phyloP scores from a whole-genome alignment of 2,329 filamentous ascomycete species.

The Trichoderma endophyticum region DNA sequence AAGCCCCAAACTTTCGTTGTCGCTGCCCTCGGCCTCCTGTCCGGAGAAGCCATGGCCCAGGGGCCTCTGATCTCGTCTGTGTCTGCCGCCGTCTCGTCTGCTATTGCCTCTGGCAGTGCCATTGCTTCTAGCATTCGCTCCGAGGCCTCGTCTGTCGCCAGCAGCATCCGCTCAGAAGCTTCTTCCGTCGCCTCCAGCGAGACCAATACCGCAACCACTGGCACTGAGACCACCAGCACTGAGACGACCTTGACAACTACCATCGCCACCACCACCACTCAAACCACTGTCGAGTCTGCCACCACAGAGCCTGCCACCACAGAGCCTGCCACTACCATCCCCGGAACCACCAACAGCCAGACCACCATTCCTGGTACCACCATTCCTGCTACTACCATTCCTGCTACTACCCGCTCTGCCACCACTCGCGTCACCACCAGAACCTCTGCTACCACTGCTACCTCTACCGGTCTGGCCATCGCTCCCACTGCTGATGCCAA shows the following conservation, averaged over 20 bases:
- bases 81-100: background rate
- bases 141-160: background rate
- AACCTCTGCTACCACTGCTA: background rate
- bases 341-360: conserved; percentile 10
- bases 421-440: background rate
- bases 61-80: background rate
- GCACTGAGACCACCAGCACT: background rate
- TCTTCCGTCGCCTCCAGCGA: background rate
- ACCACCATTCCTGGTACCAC: conserved; percentile 9
- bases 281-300: background rate
- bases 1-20: conserved; percentile 11
- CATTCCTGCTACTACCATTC: background rate
- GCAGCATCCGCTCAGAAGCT: conserved; percentile 3
- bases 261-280: background rate
- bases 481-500: conserved; percentile 13
- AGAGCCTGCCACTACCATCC: background rate
- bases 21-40: conserved; percentile 18
- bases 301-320: conserved; percentile 14
- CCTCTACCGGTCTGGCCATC: background rate
- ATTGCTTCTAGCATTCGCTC: background rate
- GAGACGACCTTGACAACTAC: background rate
- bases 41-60: conserved; percentile 9
- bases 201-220: background rate
- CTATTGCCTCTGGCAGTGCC: background rate
- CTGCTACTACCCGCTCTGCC: background rate